A percentile compares a stretch with the other conserved stretches of the same genome.
Evolutionary conservation across 805 yeast genomes (phyloP).

Genomic region (Clavispora phyllophila): DNA sequence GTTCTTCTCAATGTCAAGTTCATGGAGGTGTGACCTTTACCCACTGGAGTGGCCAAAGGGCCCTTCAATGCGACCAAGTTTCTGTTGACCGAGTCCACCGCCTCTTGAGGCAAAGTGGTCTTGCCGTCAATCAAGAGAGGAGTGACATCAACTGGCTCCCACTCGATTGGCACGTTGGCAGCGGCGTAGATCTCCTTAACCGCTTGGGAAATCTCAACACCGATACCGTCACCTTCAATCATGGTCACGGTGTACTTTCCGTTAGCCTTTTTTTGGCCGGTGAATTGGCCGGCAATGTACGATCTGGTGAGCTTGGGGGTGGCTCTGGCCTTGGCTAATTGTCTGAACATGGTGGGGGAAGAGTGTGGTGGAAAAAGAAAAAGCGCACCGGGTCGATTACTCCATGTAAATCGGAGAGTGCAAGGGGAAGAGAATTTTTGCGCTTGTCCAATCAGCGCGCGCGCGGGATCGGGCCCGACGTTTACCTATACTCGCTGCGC

Average conservation of each 20-base stretch:
- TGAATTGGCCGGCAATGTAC: slow-evolving; percentile 60
- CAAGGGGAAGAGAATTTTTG: slow-evolving; percentile 11
- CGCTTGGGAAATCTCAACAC: slow-evolving; percentile 90
- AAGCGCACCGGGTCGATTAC: neutral
- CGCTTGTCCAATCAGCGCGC: slow-evolving; percentile 16
- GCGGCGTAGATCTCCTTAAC: slow-evolving; percentile 91
- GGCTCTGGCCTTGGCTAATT: slow-evolving; percentile 16
- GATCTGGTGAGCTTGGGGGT: slow-evolving; percentile 28
- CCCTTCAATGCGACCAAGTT: slow-evolving; percentile 96
- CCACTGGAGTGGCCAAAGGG: slow-evolving; percentile 97
- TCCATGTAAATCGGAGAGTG: neutral
- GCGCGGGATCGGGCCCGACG: neutral
- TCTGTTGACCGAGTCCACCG: slow-evolving; percentile 87
- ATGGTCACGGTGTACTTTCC: slow-evolving; percentile 92
- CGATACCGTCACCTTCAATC: slow-evolving; percentile 99
- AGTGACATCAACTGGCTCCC: slow-evolving; percentile 96
- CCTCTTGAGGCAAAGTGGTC: slow-evolving; percentile 88
- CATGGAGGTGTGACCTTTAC: slow-evolving; percentile 97
- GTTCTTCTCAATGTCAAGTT: slow-evolving; percentile 97
- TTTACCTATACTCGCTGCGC: no score
- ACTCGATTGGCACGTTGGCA: slow-evolving; percentile 91
- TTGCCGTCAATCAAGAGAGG: slow-evolving; percentile 88
- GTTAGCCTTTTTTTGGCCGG: slow-evolving; percentile 58
- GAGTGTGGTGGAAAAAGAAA: neutral
- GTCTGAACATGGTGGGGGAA: slow-evolving; percentile 15